Conservation (phyloP, 2,329 filamentous ascomycete species). For the Sordariomycetes sp. region DNA sequence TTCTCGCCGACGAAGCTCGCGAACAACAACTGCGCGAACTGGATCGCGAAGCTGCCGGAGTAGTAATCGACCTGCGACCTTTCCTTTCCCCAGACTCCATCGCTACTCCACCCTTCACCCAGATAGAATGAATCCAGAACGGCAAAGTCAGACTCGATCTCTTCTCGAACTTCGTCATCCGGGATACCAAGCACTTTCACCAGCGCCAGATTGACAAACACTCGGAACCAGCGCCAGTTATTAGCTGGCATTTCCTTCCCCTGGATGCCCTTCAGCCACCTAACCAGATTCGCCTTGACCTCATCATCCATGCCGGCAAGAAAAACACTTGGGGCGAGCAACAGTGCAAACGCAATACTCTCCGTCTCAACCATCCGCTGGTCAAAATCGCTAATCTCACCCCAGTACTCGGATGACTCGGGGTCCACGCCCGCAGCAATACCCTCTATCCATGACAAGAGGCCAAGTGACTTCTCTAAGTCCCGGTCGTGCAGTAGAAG, state of each 20-base stretch:
- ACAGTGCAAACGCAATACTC: conserved; percentile 31
- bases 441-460: conserved; percentile 16
- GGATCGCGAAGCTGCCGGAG: conserved; percentile 38
- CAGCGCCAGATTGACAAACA: conserved; percentile 33
- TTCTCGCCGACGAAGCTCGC: conserved; percentile 23
- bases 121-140: conserved; percentile 30
- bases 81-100: conserved; percentile 23
- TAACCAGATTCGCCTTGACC: conserved; percentile 19
- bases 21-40: conserved; percentile 34
- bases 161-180: conserved; percentile 14
- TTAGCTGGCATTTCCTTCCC: conserved; percentile 28
- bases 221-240: conserved; percentile 40
- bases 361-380: conserved; percentile 42
- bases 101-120: conserved; percentile 30
- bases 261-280: conserved; percentile 28
- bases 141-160: conserved; percentile 25
- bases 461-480: background rate
- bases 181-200: conserved; percentile 24
- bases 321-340: conserved; percentile 22
- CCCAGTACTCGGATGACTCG: conserved; percentile 28
- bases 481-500: conserved; percentile 28
- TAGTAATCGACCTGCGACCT: conserved; percentile 37
- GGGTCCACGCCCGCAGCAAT: conserved; percentile 18
- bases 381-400: conserved; percentile 26
- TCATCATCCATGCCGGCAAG: conserved; percentile 17